These are phyloP conservation scores for Vaccinium vitisidaea DNA, from an alignment of 148 eudicot genomes.

Conservation along the genomic window DNA sequence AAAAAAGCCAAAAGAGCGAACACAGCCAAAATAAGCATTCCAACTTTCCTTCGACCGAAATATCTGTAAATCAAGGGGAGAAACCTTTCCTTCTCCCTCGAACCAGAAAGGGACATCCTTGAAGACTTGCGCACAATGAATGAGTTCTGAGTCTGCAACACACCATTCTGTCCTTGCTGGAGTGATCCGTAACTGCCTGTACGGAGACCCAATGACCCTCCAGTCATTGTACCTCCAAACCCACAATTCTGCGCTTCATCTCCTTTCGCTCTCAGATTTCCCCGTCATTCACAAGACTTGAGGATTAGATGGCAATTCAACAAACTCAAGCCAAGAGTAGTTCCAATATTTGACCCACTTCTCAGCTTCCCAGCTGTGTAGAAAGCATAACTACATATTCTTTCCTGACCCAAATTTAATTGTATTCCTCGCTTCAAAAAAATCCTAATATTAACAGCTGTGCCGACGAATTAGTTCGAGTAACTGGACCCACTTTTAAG, in stretches of 20 bases:
- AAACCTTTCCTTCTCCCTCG: conserved; percentile 77
- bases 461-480: background rate
- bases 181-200: conserved; percentile 68
- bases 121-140: conserved; percentile 53
- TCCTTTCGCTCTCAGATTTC: conserved; percentile 34
- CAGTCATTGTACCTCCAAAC: conserved; percentile 78
- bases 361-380: background rate
- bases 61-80: conserved; percentile 44
- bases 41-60: conserved; percentile 58
- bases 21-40: conserved; percentile 66
- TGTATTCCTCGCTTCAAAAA: background rate
- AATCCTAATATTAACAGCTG: background rate
- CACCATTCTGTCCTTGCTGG: conserved; percentile 62
- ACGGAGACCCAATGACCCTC: conserved; percentile 72
- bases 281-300: conserved; percentile 32
- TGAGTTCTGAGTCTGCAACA: conserved; percentile 48
- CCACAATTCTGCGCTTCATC: conserved; percentile 51
- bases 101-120: conserved; percentile 48
- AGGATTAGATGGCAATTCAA: conserved; percentile 4
- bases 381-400: background rate
- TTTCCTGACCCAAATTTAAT: background rate
- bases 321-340: background rate
- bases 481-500: background rate
- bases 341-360: background rate
- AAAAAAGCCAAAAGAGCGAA: conserved; percentile 61